Percentiles rank a stretch among this genome's conserved stretches.
Evolutionary conservation across 441 rosid genomes (phyloP).

Genomic region (Adansonia grandidieri): DNA sequence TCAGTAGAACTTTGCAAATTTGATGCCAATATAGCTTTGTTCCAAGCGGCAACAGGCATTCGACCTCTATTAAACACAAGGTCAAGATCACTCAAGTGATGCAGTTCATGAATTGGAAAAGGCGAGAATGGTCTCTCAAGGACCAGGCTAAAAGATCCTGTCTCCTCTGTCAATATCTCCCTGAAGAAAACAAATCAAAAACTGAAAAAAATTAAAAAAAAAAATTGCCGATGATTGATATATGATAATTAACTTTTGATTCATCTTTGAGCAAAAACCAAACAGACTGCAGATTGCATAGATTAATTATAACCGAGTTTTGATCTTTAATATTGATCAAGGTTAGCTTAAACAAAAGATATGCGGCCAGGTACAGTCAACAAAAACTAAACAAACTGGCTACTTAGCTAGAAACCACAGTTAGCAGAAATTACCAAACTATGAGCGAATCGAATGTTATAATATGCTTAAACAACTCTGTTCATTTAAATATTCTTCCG

Average conservation of each 20-base stretch:
- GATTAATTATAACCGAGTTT: background rate
- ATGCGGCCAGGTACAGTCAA: background rate
- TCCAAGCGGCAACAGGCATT: slow-evolving; percentile 76
- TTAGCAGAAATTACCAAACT: background rate
- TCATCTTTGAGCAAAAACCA: background rate
- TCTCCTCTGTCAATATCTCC: slow-evolving; percentile 63
- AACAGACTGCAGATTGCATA: slow-evolving; percentile 1
- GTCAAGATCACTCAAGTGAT: slow-evolving; percentile 56
- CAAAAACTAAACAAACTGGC: background rate
- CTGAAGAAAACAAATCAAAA: slow-evolving; percentile 64
- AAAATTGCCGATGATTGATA: slow-evolving; percentile 38
- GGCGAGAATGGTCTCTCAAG: slow-evolving; percentile 88
- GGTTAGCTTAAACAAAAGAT: slow-evolving; percentile 5
- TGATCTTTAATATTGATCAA: background rate
- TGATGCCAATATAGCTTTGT: slow-evolving; percentile 55
- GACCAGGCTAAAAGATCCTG: slow-evolving; percentile 70
- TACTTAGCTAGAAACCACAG: background rate
- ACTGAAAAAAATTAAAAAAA: slow-evolving; percentile 24
- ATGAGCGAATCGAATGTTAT: background rate
- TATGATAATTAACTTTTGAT: background rate
- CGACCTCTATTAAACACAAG: slow-evolving; percentile 76
- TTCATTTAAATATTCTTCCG: background rate
- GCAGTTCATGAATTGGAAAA: slow-evolving; percentile 73
- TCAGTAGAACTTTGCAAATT: slow-evolving; percentile 47
- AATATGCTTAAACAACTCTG: background rate